Evolutionary conservation across 2,329 filamentous ascomycete species (phyloP).

Genomic region (Diaporthe eres): DNA sequence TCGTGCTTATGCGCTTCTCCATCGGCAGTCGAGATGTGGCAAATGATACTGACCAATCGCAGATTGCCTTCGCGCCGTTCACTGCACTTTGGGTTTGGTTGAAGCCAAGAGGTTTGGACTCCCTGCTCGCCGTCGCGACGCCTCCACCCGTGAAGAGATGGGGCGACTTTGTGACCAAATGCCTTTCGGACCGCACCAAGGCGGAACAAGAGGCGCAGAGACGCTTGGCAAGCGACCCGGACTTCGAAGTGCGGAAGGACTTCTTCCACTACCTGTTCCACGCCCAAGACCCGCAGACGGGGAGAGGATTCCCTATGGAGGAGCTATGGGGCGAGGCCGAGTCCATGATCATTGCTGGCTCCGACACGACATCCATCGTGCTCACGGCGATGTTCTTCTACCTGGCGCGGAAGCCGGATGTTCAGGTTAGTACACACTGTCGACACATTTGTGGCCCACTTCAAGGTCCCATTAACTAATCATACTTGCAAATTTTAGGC

Average conservation of each 20-base stretch:
- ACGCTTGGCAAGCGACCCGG: conserved; percentile 17
- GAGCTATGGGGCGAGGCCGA: conserved; percentile 36
- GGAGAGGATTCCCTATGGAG: conserved; percentile 37
- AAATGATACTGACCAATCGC: background rate
- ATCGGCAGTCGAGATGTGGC: background rate
- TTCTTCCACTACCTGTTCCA: conserved; percentile 47
- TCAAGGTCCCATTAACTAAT: background rate
- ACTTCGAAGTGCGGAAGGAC: conserved; percentile 44
- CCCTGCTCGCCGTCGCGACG: conserved; percentile 43
- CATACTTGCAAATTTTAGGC: background rate
- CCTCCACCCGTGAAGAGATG: conserved; percentile 45
- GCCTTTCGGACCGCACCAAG: conserved; percentile 43
- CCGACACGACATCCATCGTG: conserved; percentile 39
- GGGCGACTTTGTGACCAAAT: conserved; percentile 44
- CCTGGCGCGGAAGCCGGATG: conserved; percentile 36
- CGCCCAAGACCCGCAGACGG: conserved; percentile 46
- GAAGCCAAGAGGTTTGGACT: conserved; percentile 45
- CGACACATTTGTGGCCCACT: too few relatives aligned
- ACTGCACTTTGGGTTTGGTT: conserved; percentile 46
- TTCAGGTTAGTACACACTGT: background rate
- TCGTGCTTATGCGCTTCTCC: background rate
- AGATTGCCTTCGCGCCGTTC: conserved; percentile 46
- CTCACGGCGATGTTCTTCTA: conserved; percentile 40
- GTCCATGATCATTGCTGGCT: conserved; percentile 44
- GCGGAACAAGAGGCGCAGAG: conserved; percentile 38